phyloP scores from a whole-genome alignment of 768 basidiomycete genomes.

The Termitomyces sp. region DNA sequence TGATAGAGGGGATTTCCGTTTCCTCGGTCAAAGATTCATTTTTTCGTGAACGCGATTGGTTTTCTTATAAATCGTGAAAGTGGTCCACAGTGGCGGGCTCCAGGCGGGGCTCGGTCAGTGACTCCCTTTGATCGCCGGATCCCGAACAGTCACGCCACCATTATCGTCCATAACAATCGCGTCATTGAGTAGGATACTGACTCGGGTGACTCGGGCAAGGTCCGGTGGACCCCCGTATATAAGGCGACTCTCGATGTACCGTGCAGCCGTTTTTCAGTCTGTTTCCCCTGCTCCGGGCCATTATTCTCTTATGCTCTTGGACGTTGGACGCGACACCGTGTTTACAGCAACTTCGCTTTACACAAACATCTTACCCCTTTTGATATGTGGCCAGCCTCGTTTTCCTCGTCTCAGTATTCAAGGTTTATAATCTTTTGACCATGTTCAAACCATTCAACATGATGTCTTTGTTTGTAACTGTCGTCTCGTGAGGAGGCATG shows the following conservation, averaged over 20 bases:
- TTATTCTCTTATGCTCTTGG: not conserved
- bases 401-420: not conserved
- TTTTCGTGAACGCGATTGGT: not conserved
- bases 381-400: not conserved
- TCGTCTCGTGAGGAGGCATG: not conserved
- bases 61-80: not conserved
- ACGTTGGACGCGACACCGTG: not conserved
- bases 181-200: not conserved
- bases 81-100: not conserved
- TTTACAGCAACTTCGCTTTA: not conserved
- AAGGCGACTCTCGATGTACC: not conserved
- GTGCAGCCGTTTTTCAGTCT: not conserved
- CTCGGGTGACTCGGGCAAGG: conserved; percentile 6
- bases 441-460: not conserved
- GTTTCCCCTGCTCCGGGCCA: not conserved
- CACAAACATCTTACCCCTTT: not conserved
- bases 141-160: conserved; percentile 13
- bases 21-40: not conserved
- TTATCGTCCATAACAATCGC: not conserved
- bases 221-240: not conserved
- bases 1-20: too few relatives aligned
- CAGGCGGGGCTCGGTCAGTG: not conserved
- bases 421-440: not conserved
- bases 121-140: not conserved
- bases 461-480: not conserved